phyloP scores from a whole-genome alignment of 2,329 filamentous ascomycete species.

The Stachybotrys chartarum region DNA sequence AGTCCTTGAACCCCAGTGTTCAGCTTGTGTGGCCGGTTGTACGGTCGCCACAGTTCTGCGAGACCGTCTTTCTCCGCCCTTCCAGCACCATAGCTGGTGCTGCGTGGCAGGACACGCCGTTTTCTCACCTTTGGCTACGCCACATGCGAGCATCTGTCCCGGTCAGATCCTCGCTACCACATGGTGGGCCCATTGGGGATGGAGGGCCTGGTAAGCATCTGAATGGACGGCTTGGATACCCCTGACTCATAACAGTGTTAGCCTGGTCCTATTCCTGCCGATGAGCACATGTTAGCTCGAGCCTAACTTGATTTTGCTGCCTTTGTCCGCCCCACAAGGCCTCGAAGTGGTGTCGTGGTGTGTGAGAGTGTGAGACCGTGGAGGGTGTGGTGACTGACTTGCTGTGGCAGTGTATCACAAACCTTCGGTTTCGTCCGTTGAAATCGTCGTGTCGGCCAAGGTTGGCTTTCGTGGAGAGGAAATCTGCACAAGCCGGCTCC shows the following conservation, averaged over 20 bases:
- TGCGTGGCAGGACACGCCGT: not conserved
- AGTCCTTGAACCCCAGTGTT: too few relatives aligned
- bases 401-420: not conserved
- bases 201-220: conserved; percentile 1
- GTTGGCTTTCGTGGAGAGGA: too few relatives aligned
- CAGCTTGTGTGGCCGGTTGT: too few relatives aligned
- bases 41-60: too few relatives aligned
- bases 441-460: too few relatives aligned
- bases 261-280: not conserved
- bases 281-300: too few relatives aligned
- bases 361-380: not conserved
- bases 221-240: conserved; percentile 1
- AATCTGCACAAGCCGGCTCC: not conserved
- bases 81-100: not conserved
- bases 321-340: not conserved
- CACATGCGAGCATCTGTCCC: conserved; percentile 2
- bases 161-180: conserved; percentile 7
- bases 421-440: not conserved
- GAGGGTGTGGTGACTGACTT: not conserved
- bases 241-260: conserved; percentile 8
- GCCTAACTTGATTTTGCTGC: not conserved
- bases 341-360: not conserved
- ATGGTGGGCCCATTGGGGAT: conserved; percentile 4
- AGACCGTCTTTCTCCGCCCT: not conserved
- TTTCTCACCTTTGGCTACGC: not conserved